These are phyloP conservation scores for Arabidopsis hybrid DNA, from an alignment of 441 rosid genomes.

Conservation along the genomic window DNA sequence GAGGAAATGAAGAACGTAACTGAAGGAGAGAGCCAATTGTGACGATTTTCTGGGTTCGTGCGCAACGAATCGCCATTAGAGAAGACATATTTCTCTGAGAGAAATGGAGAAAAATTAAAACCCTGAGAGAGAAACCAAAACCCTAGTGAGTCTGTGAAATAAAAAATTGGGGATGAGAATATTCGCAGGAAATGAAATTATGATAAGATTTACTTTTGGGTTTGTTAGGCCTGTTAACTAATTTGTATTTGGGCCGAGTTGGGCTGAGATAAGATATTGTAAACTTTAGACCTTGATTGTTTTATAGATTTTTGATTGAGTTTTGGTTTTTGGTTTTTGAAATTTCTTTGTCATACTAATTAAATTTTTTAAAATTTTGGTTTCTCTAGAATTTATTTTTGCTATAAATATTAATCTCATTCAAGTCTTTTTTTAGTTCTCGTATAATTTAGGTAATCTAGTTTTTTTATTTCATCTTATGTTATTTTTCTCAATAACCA, in stretches of 20 bases:
- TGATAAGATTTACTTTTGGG: neutral
- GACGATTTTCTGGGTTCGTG: slow-evolving; percentile 31
- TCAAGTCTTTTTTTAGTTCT: no score
- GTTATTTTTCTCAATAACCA: no score
- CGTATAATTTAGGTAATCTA: no score
- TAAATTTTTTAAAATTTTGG: no score
- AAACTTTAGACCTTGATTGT: neutral
- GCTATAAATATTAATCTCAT: no score
- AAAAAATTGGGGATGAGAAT: neutral
- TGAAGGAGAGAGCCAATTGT: slow-evolving; percentile 44
- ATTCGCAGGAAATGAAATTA: neutral
- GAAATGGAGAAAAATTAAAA: slow-evolving; percentile 32
- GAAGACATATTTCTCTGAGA: slow-evolving; percentile 55
- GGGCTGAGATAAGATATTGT: neutral
- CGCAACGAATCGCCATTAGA: slow-evolving; percentile 58
- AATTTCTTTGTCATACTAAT: no score
- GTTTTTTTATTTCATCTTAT: no score
- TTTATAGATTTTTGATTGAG: no score
- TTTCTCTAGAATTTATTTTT: no score
- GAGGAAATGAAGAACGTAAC: slow-evolving; percentile 46
- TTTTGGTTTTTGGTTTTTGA: no score
- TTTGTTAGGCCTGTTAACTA: no score
- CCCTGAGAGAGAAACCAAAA: slow-evolving; percentile 39
- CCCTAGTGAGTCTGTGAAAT: slow-evolving; percentile 13
- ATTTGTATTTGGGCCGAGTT: neutral